Evolutionary conservation across 257 asterid genomes (phyloP).

Genomic region (Lycium ferocissimum): DNA sequence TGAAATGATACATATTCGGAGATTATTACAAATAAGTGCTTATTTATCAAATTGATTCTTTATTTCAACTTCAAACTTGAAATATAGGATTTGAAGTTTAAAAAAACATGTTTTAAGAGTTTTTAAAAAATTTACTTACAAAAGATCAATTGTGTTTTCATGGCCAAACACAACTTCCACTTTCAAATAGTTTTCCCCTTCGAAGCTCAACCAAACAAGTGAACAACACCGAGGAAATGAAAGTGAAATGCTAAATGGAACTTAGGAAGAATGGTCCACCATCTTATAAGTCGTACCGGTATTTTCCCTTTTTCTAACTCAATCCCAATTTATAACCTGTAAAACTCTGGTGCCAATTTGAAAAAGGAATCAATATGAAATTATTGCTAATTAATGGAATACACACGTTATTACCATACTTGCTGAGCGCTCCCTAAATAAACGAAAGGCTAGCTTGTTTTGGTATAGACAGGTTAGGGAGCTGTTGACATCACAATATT

Average conservation of each 20-base stretch:
- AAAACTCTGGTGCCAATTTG: not conserved
- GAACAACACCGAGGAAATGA: not conserved
- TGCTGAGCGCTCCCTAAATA: not conserved
- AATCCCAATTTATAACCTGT: not conserved
- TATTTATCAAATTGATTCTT: not conserved
- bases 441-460: conserved; percentile 7
- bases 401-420: not conserved
- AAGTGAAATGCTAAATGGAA: too few relatives aligned
- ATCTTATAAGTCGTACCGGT: too few relatives aligned
- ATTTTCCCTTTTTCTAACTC: too few relatives aligned
- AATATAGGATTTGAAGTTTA: too few relatives aligned
- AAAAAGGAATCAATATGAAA: not conserved
- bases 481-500: not conserved
- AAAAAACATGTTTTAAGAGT: too few relatives aligned
- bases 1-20: not conserved
- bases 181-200: too few relatives aligned
- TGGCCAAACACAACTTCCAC: too few relatives aligned
- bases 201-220: too few relatives aligned
- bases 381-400: not conserved
- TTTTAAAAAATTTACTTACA: too few relatives aligned
- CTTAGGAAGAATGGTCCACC: too few relatives aligned
- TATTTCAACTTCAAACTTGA: not conserved
- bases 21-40: not conserved
- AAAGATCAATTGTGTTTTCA: too few relatives aligned
- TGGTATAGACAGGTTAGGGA: not conserved